phyloP scores from a whole-genome alignment of 768 basidiomycete species.

The Hydnum rufescens region DNA sequence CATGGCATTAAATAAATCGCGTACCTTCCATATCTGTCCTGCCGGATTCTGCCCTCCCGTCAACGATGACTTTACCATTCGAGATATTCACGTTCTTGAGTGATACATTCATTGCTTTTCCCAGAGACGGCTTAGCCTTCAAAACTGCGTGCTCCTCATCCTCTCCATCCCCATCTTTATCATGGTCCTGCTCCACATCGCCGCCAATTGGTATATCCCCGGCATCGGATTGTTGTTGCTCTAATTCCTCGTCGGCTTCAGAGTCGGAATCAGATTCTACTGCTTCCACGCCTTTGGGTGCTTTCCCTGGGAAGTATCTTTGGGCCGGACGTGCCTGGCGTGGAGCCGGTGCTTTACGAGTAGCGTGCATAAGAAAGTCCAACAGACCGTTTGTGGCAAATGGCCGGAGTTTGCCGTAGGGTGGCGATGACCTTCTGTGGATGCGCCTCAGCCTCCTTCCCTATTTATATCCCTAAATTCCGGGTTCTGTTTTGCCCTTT shows the following conservation, averaged over 20 bases:
- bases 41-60: slow-evolving; percentile 59
- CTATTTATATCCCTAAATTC: too few relatives aligned
- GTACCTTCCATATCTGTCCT: slow-evolving; percentile 42
- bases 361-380: background rate
- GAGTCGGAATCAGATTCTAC: slow-evolving; percentile 47
- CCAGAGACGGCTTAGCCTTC: background rate
- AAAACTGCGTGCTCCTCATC: slow-evolving; percentile 27
- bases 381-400: too few relatives aligned
- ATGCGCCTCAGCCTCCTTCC: too few relatives aligned
- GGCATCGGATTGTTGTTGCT: slow-evolving; percentile 26
- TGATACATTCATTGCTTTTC: slow-evolving; percentile 39
- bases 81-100: slow-evolving; percentile 68
- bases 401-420: too few relatives aligned
- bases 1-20: slow-evolving; percentile 12
- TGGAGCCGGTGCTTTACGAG: slow-evolving; percentile 44
- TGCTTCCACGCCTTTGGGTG: slow-evolving; percentile 42
- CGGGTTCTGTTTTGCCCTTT: too few relatives aligned
- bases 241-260: slow-evolving; percentile 17
- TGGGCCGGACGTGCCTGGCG: slow-evolving; percentile 62
- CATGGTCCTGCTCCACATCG: slow-evolving; percentile 13
- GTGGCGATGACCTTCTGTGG: too few relatives aligned
- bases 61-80: slow-evolving; percentile 63
- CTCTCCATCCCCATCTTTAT: slow-evolving; percentile 28
- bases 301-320: slow-evolving; percentile 83
- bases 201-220: slow-evolving; percentile 38